These are phyloP conservation scores for Rossbeevera mucosa DNA, from an alignment of 768 basidiomycete genomes.

Conservation along the genomic window DNA sequence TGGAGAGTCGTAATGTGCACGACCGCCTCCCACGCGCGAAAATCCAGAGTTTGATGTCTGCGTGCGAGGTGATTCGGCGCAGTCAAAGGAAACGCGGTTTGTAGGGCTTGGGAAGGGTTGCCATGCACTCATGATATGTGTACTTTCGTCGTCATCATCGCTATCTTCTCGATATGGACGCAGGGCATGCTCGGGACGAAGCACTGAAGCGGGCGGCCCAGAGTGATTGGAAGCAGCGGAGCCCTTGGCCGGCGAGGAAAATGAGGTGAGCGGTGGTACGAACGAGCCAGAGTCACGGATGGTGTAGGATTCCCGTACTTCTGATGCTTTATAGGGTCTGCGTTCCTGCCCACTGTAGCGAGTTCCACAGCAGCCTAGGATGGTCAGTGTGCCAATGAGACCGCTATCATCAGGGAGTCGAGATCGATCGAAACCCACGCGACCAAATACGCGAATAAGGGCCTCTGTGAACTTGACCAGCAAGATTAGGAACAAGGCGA, in stretches of 20 bases:
- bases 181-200: constrained; percentile 75
- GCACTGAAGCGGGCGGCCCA: constrained; percentile 59
- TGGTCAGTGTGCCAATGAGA: constrained; percentile 75
- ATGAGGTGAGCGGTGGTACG: constrained; percentile 37
- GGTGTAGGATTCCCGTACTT: constrained; percentile 26
- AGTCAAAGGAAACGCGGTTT: constrained; percentile 21
- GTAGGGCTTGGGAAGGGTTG: constrained; percentile 57
- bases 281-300: constrained; percentile 46
- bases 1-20: constrained; percentile 79
- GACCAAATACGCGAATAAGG: constrained; percentile 67
- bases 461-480: constrained; percentile 83
- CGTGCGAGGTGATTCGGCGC: constrained; percentile 25
- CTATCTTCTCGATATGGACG: constrained; percentile 74
- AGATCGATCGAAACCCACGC: constrained; percentile 81
- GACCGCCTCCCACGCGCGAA: constrained; percentile 81
- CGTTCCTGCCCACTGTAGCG: constrained; percentile 34
- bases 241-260: constrained; percentile 27
- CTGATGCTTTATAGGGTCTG: constrained; percentile 22
- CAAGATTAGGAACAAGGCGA: constrained; percentile 79
- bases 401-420: constrained; percentile 79
- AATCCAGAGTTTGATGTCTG: constrained; percentile 57
- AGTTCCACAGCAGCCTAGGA: constrained; percentile 63
- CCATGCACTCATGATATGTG: constrained; percentile 96
- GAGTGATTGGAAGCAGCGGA: constrained; percentile 38
- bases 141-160: constrained; percentile 63